phyloP scores from a whole-genome alignment of 768 basidiomycete species.

The Phanerochaete carnosa region DNA sequence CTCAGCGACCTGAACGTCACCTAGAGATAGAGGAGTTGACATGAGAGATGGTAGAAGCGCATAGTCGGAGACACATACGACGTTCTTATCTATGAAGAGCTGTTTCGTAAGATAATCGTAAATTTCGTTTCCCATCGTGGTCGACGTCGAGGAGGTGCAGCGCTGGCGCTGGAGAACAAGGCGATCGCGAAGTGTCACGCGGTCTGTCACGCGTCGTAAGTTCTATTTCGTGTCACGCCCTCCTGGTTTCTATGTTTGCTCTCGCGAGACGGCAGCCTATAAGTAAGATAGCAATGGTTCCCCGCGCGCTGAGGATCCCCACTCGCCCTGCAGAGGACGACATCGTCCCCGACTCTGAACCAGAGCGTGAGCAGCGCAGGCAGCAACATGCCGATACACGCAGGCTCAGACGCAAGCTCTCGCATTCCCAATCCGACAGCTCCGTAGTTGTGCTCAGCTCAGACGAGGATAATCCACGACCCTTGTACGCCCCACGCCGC shows the following conservation, averaged over 20 bases:
- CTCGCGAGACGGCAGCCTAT: background rate
- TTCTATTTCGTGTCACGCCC: background rate
- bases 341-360: slow-evolving; percentile 68
- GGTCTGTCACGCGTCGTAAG: slow-evolving; percentile 1
- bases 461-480: background rate
- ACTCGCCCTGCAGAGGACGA: slow-evolving; percentile 25
- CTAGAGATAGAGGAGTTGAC: slow-evolving; percentile 30
- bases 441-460: slow-evolving; percentile 10
- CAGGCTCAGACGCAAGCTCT: slow-evolving; percentile 10
- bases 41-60: background rate
- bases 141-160: background rate
- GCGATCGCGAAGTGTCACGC: background rate
- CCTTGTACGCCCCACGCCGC: background rate
- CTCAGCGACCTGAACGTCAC: slow-evolving; percentile 80
- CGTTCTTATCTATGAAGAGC: slow-evolving; percentile 38
- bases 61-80: slow-evolving; percentile 29
- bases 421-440: background rate
- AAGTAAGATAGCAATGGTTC: background rate
- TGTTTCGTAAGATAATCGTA: slow-evolving; percentile 46
- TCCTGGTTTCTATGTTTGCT: background rate
- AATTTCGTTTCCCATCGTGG: slow-evolving; percentile 9
- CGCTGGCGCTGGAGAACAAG: background rate
- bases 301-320: background rate
- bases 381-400: slow-evolving; percentile 19
- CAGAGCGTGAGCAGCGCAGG: slow-evolving; percentile 51